Evolutionary conservation across 2,329 filamentous ascomycete genomes (phyloP).

Genomic region (Fusarium chuoi): DNA sequence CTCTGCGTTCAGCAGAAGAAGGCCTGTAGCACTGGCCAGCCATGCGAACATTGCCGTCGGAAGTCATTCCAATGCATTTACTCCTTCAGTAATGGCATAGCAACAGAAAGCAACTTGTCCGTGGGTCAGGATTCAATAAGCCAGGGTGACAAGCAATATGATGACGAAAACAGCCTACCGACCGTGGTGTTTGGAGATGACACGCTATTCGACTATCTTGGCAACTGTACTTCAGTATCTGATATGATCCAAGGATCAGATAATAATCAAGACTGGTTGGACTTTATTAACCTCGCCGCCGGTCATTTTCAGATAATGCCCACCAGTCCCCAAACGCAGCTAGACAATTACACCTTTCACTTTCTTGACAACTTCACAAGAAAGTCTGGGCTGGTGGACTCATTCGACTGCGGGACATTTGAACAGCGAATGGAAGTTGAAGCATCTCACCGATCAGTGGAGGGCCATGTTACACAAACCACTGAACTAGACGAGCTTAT

Average conservation of each 20-base stretch:
- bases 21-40: neutral
- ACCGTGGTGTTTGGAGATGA: neutral
- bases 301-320: neutral
- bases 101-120: rapidly evolving
- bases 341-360: neutral
- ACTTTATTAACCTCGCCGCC: neutral
- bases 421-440: neutral
- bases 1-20: neutral
- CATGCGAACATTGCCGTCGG: neutral
- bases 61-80: neutral
- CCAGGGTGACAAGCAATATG: too few species aligned
- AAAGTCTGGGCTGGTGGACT: neutral
- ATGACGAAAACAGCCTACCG: rapidly evolving
- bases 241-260: neutral
- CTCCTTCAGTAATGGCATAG: rapidly evolving
- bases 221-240: neutral
- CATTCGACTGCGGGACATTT: neutral
- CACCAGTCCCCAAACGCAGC: neutral
- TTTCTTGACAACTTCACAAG: slow-evolving; percentile 1
- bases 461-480: rapidly evolving
- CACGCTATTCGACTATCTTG: neutral
- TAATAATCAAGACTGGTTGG: neutral
- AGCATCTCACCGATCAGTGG: rapidly evolving
- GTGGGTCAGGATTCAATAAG: too few species aligned
- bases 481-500: neutral